A percentile compares a stretch with the other conserved stretches of the same genome.
phyloP scores from a whole-genome alignment of 1,284 basidiomycete genomes.

The Ustilago hordei region DNA sequence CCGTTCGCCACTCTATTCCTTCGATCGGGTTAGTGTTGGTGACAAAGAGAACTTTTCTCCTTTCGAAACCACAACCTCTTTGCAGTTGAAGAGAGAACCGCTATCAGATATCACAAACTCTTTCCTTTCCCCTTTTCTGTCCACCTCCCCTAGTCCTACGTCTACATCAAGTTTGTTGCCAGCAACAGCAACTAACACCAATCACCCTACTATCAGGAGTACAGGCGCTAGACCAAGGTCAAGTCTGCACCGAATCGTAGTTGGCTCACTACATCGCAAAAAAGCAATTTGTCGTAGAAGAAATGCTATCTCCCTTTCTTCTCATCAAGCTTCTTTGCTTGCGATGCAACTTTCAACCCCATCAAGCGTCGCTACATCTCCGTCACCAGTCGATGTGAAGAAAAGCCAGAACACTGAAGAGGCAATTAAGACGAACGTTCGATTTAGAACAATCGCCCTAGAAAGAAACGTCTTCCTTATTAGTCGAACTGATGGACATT shows the following conservation, averaged over 20 bases:
- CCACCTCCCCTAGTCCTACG: not conserved
- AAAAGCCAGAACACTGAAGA: not conserved
- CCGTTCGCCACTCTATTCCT: not conserved
- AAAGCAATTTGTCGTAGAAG: not conserved
- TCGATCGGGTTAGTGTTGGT: not conserved
- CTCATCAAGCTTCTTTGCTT: not conserved
- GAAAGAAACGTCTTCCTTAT: slow-evolving; percentile 20
- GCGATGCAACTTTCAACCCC: not conserved
- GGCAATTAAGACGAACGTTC: not conserved
- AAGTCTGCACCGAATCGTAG: not conserved
- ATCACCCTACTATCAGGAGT: not conserved
- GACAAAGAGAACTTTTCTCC: slow-evolving; percentile 1
- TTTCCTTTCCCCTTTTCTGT: not conserved
- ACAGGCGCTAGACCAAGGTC: not conserved
- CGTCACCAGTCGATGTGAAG: not conserved
- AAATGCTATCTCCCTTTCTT: slow-evolving; percentile 11
- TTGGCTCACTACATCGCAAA: not conserved
- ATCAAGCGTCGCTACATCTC: not conserved
- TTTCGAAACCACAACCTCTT: not conserved
- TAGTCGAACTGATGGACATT: slow-evolving; percentile 19
- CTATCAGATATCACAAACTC: slow-evolving; percentile 10
- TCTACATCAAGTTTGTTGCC: not conserved
- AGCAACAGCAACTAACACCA: not conserved
- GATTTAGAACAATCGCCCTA: slow-evolving; percentile 3
- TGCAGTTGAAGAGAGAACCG: not conserved